Percentiles rank a stretch among this genome's conserved stretches.
Evolutionary conservation across 2,329 filamentous ascomycete genomes (phyloP).

Genomic region (Teratosphaeria nubilosa): DNA sequence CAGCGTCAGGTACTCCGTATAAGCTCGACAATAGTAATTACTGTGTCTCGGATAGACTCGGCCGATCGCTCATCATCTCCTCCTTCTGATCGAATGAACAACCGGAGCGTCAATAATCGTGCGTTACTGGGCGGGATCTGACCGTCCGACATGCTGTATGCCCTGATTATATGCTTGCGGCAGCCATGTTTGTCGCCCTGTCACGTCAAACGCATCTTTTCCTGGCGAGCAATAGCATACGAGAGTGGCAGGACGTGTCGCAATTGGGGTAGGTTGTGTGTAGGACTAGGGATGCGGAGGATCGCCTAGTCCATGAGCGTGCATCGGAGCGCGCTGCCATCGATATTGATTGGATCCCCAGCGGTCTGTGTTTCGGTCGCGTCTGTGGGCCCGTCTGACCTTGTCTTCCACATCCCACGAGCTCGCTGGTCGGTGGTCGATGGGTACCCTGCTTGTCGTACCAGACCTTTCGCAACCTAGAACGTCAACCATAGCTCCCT

Average conservation of each 20-base stretch:
- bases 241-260: background rate
- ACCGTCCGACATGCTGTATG: background rate
- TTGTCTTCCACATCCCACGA: background rate
- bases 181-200: background rate
- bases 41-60: background rate
- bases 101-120: background rate
- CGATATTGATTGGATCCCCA: background rate
- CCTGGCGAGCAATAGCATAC: background rate
- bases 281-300: background rate
- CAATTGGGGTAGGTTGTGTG: background rate
- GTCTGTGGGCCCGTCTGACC: background rate
- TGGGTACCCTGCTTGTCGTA: background rate
- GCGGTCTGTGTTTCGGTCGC: conserved; percentile 3
- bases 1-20: background rate
- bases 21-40: background rate
- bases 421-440: background rate
- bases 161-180: no score
- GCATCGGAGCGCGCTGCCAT: background rate
- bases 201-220: background rate
- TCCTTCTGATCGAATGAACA: background rate
- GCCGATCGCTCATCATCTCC: background rate
- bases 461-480: conserved; percentile 1
- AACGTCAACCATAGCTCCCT: background rate
- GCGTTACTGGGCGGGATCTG: background rate
- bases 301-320: background rate